Evolutionary conservation across 495 filamentous ascomycete species (phyloP).

Genomic region (Gamarada debralockiae): DNA sequence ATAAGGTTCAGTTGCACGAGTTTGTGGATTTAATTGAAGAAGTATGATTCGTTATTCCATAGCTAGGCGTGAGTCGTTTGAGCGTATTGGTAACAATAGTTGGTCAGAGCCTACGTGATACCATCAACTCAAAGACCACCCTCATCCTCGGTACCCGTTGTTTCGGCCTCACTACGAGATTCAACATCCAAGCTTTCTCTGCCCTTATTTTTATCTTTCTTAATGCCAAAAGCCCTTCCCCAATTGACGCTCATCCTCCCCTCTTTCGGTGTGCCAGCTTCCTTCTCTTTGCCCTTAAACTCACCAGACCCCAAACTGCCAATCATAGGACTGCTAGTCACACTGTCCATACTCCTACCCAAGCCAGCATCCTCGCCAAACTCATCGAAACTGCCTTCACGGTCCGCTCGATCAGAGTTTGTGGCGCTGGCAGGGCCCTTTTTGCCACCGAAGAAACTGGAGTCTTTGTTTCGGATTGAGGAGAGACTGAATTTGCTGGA

Average conservation of each 20-base stretch:
- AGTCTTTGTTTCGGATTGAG: conserved; percentile 60
- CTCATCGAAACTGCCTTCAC: conserved; percentile 24
- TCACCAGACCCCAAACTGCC: conserved; percentile 14
- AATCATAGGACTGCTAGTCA: conserved; percentile 25
- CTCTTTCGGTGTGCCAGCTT: conserved; percentile 17
- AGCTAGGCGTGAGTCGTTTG: too few relatives aligned
- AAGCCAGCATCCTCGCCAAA: conserved; percentile 16
- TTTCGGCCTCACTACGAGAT: conserved; percentile 20
- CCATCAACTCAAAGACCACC: neutral
- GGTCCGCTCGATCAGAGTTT: conserved; percentile 24
- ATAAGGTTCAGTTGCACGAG: too few relatives aligned
- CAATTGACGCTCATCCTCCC: conserved; percentile 26
- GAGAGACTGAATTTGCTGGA: conserved; percentile 74
- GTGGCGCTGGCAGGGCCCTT: conserved; percentile 15
- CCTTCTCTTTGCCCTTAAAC: conserved; percentile 12
- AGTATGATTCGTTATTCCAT: too few relatives aligned
- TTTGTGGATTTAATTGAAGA: too few relatives aligned
- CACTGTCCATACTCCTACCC: conserved; percentile 22
- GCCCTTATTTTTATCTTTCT: conserved; percentile 19
- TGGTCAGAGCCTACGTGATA: too few relatives aligned
- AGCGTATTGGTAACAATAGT: too few relatives aligned
- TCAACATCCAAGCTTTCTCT: conserved; percentile 24
- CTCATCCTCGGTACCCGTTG: conserved; percentile 21
- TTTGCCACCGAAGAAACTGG: conserved; percentile 21
- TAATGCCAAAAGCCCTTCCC: conserved; percentile 18